A percentile compares a stretch with the other conserved stretches of the same genome.
These are phyloP conservation scores for Diddensiella santjacobensis DNA, from an alignment of 805 yeast species.

Conservation along the genomic window DNA sequence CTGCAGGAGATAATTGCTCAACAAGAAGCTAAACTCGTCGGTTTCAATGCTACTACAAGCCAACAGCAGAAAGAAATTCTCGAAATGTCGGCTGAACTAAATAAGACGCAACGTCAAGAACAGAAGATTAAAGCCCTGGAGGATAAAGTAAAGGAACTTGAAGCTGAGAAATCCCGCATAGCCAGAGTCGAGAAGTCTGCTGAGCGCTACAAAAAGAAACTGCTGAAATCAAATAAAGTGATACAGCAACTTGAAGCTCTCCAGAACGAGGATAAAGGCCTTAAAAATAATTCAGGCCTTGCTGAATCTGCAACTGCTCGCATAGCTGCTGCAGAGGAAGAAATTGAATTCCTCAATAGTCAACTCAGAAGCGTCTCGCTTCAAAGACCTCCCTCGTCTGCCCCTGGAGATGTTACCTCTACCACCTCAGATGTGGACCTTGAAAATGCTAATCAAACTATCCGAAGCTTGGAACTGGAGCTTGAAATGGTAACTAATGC, in stretches of 20 bases:
- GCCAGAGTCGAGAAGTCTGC: constrained; percentile 11
- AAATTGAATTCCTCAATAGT: neutral
- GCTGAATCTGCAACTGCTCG: neutral
- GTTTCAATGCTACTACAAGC: neutral
- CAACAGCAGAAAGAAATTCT: constrained; percentile 9
- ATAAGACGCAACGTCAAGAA: neutral
- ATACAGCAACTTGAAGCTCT: constrained; percentile 2
- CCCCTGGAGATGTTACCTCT: neutral
- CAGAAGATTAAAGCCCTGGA: constrained; percentile 7
- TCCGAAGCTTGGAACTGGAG: constrained; percentile 16
- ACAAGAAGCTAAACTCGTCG: constrained; percentile 3
- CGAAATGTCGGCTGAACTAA: constrained; percentile 4
- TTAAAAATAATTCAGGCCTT: too few species aligned
- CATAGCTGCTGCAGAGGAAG: neutral
- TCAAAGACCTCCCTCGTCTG: neutral
- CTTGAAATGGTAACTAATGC: constrained; percentile 27
- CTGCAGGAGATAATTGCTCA: constrained; percentile 5
- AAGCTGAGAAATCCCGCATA: constrained; percentile 5
- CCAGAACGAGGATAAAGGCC: constrained; percentile 1
- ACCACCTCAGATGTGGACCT: neutral
- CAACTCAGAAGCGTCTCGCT: neutral
- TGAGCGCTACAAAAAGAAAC: constrained; percentile 15
- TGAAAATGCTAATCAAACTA: neutral
- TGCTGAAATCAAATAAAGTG: constrained; percentile 10
- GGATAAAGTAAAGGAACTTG: constrained; percentile 9